These are phyloP conservation scores for Mimosa bimucronata DNA, from an alignment of 306 rosid genomes.

Conservation along the genomic window DNA sequence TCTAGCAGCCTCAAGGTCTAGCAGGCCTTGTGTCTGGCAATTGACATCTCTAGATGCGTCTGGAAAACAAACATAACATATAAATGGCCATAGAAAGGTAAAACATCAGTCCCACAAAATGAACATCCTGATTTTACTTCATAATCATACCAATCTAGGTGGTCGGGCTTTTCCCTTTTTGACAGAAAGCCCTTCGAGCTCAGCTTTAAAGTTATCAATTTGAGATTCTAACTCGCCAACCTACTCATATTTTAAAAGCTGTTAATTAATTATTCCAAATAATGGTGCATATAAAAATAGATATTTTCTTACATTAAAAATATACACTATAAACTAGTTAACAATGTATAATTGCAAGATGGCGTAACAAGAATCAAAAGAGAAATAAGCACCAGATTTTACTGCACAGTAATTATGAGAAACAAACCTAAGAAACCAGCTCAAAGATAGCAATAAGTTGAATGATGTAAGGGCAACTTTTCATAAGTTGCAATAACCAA, in stretches of 20 bases:
- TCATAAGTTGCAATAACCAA: neutral
- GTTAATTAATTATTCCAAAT: constrained; percentile 17
- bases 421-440: constrained; percentile 18
- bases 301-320: neutral
- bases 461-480: neutral
- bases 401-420: neutral
- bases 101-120: constrained; percentile 21
- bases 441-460: neutral
- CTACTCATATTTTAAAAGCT: constrained; percentile 43
- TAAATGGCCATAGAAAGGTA: constrained; percentile 33
- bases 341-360: neutral
- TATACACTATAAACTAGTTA: constrained; percentile 1
- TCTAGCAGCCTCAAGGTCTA: constrained; percentile 84
- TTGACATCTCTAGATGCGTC: constrained; percentile 79
- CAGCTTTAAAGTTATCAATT: constrained; percentile 87
- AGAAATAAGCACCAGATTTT: constrained; percentile 1
- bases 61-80: constrained; percentile 41
- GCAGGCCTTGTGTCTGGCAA: constrained; percentile 85
- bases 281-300: constrained; percentile 12
- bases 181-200: constrained; percentile 76
- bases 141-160: constrained; percentile 68
- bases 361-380: constrained; percentile 1
- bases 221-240: constrained; percentile 83
- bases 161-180: constrained; percentile 83
- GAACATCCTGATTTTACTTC: constrained; percentile 23